Evolutionary conservation across 805 yeast species (phyloP).

Genomic region (Starmerella apis): DNA sequence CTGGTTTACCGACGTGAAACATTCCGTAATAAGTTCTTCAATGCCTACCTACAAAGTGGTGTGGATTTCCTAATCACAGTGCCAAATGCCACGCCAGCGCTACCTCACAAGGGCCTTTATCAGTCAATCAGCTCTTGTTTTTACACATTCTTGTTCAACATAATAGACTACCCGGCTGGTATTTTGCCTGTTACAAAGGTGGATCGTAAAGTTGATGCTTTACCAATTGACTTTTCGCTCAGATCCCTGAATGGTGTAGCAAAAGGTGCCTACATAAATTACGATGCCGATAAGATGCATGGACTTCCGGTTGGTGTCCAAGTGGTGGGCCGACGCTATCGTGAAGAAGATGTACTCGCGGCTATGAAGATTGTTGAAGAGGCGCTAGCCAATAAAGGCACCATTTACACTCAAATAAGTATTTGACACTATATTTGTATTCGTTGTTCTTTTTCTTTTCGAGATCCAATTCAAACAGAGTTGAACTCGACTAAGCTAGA

Average conservation of each 20-base stretch:
- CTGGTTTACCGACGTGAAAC: conserved; percentile 33
- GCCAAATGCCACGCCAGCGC: conserved; percentile 39
- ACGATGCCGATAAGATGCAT: conserved; percentile 40
- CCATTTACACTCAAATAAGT: conserved; percentile 7
- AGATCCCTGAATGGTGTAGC: conserved; percentile 36
- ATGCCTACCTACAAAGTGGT: conserved; percentile 29
- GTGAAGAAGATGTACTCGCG: conserved; percentile 46
- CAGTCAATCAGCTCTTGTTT: conserved; percentile 35
- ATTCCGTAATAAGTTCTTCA: conserved; percentile 30
- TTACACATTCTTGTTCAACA: conserved; percentile 48
- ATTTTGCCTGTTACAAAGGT: conserved; percentile 50
- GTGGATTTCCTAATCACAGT: conserved; percentile 34
- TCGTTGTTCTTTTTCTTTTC: no score
- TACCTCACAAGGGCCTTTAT: conserved; percentile 34
- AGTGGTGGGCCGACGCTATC: conserved; percentile 46
- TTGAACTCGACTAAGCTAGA: no score
- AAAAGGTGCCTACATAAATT: conserved; percentile 36
- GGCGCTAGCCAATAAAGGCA: conserved; percentile 7
- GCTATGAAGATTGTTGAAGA: conserved; percentile 40
- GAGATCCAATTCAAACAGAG: no score
- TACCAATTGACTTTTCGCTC: conserved; percentile 29
- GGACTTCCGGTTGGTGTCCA: conserved; percentile 54
- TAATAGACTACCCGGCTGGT: conserved; percentile 48
- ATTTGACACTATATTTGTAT: background rate
- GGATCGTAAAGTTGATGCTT: conserved; percentile 33